Evolutionary conservation across 164 flowering plant species (phyloP).

Genomic region (Platanus orientalis): DNA sequence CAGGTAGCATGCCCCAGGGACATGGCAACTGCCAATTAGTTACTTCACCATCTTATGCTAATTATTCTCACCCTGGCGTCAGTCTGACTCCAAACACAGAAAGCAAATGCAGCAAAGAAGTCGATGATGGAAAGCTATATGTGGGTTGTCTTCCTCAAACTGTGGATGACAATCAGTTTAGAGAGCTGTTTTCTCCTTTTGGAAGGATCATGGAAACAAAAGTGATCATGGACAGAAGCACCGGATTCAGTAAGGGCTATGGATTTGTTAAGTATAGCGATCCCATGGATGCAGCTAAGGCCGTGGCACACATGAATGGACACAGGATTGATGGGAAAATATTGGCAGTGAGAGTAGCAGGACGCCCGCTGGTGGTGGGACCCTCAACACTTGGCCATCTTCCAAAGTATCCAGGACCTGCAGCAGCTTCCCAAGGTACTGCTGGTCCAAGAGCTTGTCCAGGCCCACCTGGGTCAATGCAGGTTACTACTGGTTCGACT

Average conservation of each 20-base stretch:
- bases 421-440: conserved; percentile 8
- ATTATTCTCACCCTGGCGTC: conserved; percentile 10
- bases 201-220: conserved; percentile 28
- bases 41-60: conserved; percentile 7
- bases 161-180: conserved; percentile 27
- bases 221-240: conserved; percentile 31
- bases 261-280: conserved; percentile 40
- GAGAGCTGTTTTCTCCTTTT: conserved; percentile 36
- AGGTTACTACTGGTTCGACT: too few relatives aligned
- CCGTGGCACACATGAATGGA: conserved; percentile 33
- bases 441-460: conserved; percentile 12
- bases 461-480: too few relatives aligned
- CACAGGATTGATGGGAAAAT: conserved; percentile 30
- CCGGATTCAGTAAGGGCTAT: conserved; percentile 40
- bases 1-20: not conserved
- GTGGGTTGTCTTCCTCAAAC: conserved; percentile 32
- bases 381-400: conserved; percentile 2
- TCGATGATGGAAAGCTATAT: conserved; percentile 25
- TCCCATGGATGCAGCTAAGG: conserved; percentile 27
- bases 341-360: conserved; percentile 34
- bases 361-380: conserved; percentile 6
- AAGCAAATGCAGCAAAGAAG: conserved; percentile 16
- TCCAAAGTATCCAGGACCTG: conserved; percentile 11
- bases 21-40: not conserved
- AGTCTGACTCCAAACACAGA: conserved; percentile 14